Base-by-base conservation (phyloP, 805 yeast species). In the Yarrowia osloensis region DNA sequence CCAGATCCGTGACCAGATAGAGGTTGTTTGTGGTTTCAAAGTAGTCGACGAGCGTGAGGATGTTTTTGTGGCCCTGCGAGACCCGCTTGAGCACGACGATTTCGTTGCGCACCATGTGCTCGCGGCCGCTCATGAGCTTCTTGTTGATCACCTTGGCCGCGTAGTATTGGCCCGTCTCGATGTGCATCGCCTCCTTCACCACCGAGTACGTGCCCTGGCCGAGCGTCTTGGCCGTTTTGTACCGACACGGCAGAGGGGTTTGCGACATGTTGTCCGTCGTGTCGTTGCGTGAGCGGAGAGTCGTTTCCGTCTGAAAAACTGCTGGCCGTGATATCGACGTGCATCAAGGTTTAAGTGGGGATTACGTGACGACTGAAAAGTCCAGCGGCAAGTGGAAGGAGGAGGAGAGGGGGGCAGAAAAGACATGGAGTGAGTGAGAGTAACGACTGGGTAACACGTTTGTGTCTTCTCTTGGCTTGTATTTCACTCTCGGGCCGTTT, bases 11-110 rank as follows among this genome's bases (percentile, higher is more conserved):
- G 47, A 88, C 84, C 55, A 89, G 73, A 68, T 80, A 80, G 42
- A 80, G 73, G 71, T 81, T 79, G 67, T 85, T 83, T 5, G 80
- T 78, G 0, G 94, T 89, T 74, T 89, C 92, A 74, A 88, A 89
- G 76, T 83, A 86, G 77, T 88, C 93, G 11, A 85, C 81, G 63
- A 88, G 76, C 44, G 87, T 87, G 66, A 88, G 77, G 15, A 89
- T 81, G 73, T 87, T 85, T 24, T 81, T 76, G 68, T 85, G 86
- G 37, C 81, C 81, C 68, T 77, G 77, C 57, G 86, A 82, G 11
- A 86, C 77, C 29, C 80, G 81, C 74, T 81, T 80, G 49, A 88
- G 79, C 0, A 87, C 82, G 8, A 80, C 77, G 68, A 88, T 84
- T 74, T 88, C 94, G 70, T 87, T 84, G 67, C 85, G 85, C 21